Evolutionary conservation across 768 basidiomycete genomes (phyloP).

Genomic region (Suillus plorans): DNA sequence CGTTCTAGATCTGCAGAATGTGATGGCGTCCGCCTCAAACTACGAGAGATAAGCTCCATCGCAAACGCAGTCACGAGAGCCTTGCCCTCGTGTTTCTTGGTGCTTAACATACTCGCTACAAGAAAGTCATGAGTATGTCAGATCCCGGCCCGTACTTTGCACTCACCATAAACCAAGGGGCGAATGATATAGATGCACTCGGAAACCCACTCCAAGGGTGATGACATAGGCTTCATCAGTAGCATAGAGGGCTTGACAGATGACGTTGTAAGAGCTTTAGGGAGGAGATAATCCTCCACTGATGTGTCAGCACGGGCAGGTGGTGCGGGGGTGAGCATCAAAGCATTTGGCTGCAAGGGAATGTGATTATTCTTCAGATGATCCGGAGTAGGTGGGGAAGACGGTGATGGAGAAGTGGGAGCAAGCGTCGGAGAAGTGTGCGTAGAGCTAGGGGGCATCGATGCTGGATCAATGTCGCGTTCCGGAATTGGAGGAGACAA

Average conservation of each 20-base stretch:
- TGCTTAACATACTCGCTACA: constrained; percentile 25
- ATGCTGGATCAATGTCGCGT: constrained; percentile 81
- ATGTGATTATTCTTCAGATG: constrained; percentile 80
- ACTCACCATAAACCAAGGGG: constrained; percentile 75
- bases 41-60: constrained; percentile 74
- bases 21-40: constrained; percentile 66
- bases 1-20: constrained; percentile 65
- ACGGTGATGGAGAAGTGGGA: constrained; percentile 55
- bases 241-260: constrained; percentile 71
- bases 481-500: constrained; percentile 81
- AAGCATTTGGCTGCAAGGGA: constrained; percentile 61
- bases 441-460: constrained; percentile 53
- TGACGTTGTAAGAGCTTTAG: constrained; percentile 73
- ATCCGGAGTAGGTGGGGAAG: constrained; percentile 65
- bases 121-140: constrained; percentile 2
- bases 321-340: constrained; percentile 51
- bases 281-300: constrained; percentile 79
- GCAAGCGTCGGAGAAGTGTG: constrained; percentile 60
- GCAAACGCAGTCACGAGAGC: constrained; percentile 64
- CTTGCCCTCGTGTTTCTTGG: constrained; percentile 38
- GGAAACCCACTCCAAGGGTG: constrained; percentile 71
- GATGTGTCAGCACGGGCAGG: constrained; percentile 52
- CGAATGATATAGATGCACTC: constrained; percentile 71
- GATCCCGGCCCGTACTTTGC: constrained; percentile 11
- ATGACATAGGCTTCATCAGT: constrained; percentile 59